Conservation (phyloP, 129 eudicot species). For the Centella asiatica region DNA sequence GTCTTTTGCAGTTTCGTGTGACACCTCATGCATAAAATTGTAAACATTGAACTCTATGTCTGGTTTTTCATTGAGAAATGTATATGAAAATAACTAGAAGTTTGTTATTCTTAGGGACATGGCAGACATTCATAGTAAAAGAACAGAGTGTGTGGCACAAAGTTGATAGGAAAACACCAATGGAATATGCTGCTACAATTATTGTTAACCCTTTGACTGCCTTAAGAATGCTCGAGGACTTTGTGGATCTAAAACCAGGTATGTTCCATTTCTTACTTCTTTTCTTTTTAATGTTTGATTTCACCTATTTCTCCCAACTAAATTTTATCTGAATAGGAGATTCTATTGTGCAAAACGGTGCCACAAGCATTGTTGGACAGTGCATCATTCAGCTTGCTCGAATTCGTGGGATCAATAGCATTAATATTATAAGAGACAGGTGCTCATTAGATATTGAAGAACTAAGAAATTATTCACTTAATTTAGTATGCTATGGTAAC, state of each 20-base stretch:
- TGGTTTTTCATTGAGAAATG: background rate
- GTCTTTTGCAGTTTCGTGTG: background rate
- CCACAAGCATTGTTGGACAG: conserved; percentile 97
- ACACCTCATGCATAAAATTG: background rate
- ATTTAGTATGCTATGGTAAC: background rate
- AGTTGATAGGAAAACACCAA: conserved; percentile 52
- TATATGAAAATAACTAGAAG: background rate
- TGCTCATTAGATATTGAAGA: conserved; percentile 20
- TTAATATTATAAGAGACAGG: conserved; percentile 93
- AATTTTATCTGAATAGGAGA: conserved; percentile 45
- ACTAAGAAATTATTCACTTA: too few relatives aligned
- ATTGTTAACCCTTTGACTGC: conserved; percentile 88
- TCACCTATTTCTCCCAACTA: conserved; percentile 13
- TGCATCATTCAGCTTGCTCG: conserved; percentile 90
- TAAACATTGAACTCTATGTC: background rate
- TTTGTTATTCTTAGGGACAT: conserved; percentile 50
- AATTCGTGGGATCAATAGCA: conserved; percentile 58
- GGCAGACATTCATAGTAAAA: conserved; percentile 91
- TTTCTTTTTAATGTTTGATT: background rate
- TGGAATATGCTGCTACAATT: conserved; percentile 87
- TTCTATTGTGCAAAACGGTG: conserved; percentile 92
- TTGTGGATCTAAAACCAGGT: conserved; percentile 80
- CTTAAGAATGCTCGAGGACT: conserved; percentile 85
- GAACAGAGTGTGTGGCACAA: conserved; percentile 85
- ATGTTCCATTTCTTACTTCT: conserved; percentile 1